Conservation (phyloP, 2,329 filamentous ascomycete genomes). For the Cercospora sp. region DNA sequence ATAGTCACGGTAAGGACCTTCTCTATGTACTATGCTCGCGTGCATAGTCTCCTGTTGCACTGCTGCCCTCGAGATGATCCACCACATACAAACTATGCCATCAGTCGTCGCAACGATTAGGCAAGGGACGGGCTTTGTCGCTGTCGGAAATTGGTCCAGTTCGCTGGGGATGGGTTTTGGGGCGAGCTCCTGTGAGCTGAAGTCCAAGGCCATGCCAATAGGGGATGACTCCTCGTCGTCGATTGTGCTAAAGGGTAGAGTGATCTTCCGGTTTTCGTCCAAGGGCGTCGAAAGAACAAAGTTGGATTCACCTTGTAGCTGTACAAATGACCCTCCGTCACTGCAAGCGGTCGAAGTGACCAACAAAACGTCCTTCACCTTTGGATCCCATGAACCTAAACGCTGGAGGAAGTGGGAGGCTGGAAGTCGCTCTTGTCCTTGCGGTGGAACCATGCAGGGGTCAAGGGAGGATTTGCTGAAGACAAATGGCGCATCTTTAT, state of each 20-base stretch:
- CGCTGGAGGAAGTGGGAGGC: slow-evolving; percentile 78
- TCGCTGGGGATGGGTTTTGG: slow-evolving; percentile 47
- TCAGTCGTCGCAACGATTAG: slow-evolving; percentile 86
- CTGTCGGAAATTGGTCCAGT: slow-evolving; percentile 70
- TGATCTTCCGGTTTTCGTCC: slow-evolving; percentile 72
- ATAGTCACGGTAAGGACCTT: slow-evolving; percentile 13
- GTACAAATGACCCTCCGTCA: slow-evolving; percentile 74
- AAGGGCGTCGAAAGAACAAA: slow-evolving; percentile 50
- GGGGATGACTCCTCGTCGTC: slow-evolving; percentile 71
- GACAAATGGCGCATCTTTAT: slow-evolving; percentile 58
- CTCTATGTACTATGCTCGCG: slow-evolving; percentile 15
- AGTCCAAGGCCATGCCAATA: slow-evolving; percentile 78
- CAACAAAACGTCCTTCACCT: slow-evolving; percentile 77
- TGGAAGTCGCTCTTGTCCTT: slow-evolving; percentile 56
- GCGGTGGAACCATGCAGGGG: slow-evolving; percentile 63
- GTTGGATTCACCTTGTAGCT: background rate
- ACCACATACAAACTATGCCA: slow-evolving; percentile 82
- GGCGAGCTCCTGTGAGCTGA: slow-evolving; percentile 41
- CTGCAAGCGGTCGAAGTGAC: slow-evolving; percentile 77
- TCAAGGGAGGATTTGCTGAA: slow-evolving; percentile 71
- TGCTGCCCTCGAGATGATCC: slow-evolving; percentile 86
- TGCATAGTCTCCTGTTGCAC: slow-evolving; percentile 59
- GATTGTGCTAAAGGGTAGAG: slow-evolving; percentile 64
- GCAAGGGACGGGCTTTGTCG: slow-evolving; percentile 76
- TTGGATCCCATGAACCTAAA: slow-evolving; percentile 76